Conservation (phyloP, 176 grass and related monocot genomes). For the Oryza meyeriana region DNA sequence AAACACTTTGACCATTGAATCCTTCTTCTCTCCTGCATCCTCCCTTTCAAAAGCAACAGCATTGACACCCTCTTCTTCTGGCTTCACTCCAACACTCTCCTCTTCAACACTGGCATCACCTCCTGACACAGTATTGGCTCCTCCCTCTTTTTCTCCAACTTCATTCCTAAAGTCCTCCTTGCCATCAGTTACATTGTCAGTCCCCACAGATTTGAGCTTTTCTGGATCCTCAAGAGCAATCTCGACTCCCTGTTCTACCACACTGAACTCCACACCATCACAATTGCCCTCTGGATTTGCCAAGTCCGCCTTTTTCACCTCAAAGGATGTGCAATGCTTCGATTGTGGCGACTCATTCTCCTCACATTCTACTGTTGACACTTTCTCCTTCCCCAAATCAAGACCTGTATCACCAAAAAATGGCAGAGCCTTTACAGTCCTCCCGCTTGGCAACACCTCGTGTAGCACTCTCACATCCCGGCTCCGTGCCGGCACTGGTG, state of each 20-base stretch:
- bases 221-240: slow-evolving; percentile 43
- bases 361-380: neutral
- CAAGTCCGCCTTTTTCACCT: slow-evolving; percentile 40
- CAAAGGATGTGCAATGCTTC: slow-evolving; percentile 71
- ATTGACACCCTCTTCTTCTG: slow-evolving; percentile 23
- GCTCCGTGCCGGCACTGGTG: slow-evolving; percentile 39
- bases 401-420: slow-evolving; percentile 14
- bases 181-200: slow-evolving; percentile 14
- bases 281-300: slow-evolving; percentile 12
- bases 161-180: slow-evolving; percentile 1
- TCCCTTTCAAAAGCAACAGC: slow-evolving; percentile 17
- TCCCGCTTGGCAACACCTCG: slow-evolving; percentile 65
- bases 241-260: slow-evolving; percentile 76
- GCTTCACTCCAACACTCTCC: slow-evolving; percentile 8
- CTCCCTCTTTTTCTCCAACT: slow-evolving; percentile 14
- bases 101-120: slow-evolving; percentile 12
- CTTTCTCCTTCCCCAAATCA: slow-evolving; percentile 29
- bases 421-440: slow-evolving; percentile 39
- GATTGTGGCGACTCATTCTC: slow-evolving; percentile 53
- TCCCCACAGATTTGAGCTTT: slow-evolving; percentile 16
- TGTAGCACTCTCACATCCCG: slow-evolving; percentile 78
- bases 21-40: neutral
- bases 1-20: neutral
- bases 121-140: neutral
- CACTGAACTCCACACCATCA: slow-evolving; percentile 48